phyloP scores from a whole-genome alignment of 1,284 basidiomycete genomes.

The Cryptococcus hybrid region DNA sequence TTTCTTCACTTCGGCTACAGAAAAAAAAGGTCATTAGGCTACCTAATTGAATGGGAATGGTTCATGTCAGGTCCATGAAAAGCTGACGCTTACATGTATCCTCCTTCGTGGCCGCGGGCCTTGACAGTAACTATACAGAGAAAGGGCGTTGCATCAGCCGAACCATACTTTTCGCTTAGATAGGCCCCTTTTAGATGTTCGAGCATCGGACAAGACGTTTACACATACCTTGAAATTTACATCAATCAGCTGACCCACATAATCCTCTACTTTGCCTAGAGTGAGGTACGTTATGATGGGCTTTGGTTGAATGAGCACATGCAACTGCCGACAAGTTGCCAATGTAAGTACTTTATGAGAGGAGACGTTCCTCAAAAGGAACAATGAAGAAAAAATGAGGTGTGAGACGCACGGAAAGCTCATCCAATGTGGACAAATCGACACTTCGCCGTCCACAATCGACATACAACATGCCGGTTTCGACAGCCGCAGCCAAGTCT shows the following conservation, averaged over 20 bases:
- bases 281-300: background rate
- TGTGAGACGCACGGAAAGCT: slow-evolving; percentile 12
- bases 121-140: no score
- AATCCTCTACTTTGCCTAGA: background rate
- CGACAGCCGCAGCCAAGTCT: slow-evolving; percentile 16
- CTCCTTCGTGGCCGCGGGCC: no score
- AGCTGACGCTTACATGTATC: no score
- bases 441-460: slow-evolving; percentile 3
- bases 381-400: no score
- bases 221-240: slow-evolving; percentile 9
- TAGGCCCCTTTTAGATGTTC: no score
- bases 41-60: no score
- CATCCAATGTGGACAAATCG: background rate
- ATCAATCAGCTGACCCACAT: slow-evolving; percentile 5
- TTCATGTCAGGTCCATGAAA: no score
- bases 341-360: background rate
- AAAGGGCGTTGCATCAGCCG: no score
- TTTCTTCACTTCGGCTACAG: no score
- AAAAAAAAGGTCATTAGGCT: no score
- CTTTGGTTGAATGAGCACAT: slow-evolving; percentile 11
- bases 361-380: background rate
- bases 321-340: slow-evolving; percentile 4
- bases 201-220: no score
- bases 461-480: slow-evolving; percentile 24
- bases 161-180: no score